Evolutionary conservation across 2,329 filamentous ascomycete species (phyloP), one percentile per base, ranked within the genome.

Genomic region (Ciborinia camelliae): DNA sequence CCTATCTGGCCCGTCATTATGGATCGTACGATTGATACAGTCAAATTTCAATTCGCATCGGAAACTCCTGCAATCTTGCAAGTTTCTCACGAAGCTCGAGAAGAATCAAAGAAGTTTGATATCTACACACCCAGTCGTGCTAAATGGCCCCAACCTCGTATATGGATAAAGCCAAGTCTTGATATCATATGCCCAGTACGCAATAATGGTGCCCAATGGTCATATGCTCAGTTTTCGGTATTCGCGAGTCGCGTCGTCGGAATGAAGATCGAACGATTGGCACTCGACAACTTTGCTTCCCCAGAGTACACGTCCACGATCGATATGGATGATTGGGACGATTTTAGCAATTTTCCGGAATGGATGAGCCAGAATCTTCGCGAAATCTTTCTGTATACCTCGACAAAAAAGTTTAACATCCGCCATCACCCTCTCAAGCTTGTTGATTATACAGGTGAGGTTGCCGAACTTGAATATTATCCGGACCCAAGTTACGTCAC

Each of bases 51-150:
- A 15, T 58, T 58, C n/a, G 8, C 0, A 20, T 58, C 54, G 4
- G 54, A 58, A 20, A 58, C 28, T 12, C 54, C 54, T 47, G 28
- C 14, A 9, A 23, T 58, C 28, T 47, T 58, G 54, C 54, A 58
- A 23, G 54, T 58, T 28, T 23, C 12, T 4, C 41, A 32, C 3
- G 41, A 58, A 58, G 39, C 54, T 23, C 28, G 41, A 23, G 1
- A 10, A 3, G 41, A 58, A 58, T 47, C 41, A 3, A 28, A 35
- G 30, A 47, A 20, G 20, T 15, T 58, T 4, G 10, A 45, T 9
- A 47, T 58, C 28, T 58, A 58, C n/a, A 2, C 20, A 6, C 4
- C 7, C 0, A 18, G n/a, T n/a, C n/a, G n/a, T n/a, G n/a, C n/a
- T n/a, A n/a, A n/a, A n/a, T 2, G 0, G 5, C 20, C 2, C 20